Evolutionary conservation across 805 yeast genomes (phyloP), one percentile per base, ranked within the genome.

Genomic region (Wickerhamiella sergipiensis): DNA sequence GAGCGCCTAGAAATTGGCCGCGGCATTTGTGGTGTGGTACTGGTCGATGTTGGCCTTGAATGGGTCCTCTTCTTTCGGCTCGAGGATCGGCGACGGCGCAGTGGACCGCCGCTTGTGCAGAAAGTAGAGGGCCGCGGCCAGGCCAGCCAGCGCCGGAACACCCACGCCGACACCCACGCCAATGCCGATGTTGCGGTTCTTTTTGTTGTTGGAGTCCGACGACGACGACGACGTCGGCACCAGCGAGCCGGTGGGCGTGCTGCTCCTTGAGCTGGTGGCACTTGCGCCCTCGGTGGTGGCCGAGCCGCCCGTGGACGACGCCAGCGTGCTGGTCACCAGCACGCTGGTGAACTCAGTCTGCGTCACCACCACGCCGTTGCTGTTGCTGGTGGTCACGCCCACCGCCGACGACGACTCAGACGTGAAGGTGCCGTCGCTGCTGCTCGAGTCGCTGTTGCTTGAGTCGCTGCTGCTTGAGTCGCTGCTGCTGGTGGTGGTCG

Each of bases 121-220:
- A 49, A 51, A 19, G 53, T 45, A 50, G 46, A 45, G 44, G 38
- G 43, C 48, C 22, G 48, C 59, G 6, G 63, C 65, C n/a, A 67
- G 65, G 5, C 70, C 71, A 42, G 71, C 51, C 2, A 72, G 64
- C n/a, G 80, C 61, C 0, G 89, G 85, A 0, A 80, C 79, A 49
- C 85, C 85, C 13, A 83, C 74, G 50, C 88, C 88, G 6, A 82
- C 81, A 26, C 78, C 81, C 52, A 81, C 80, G 40, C 88, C 88
- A 49, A 81, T 73, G 22, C 82, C 77, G 36, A 81, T 73, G 51
- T 74, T 74, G 50, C 76, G 57, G 50, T 47, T 51, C 40, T 43
- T 57, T 38, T 56, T 43, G 46, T 44, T 43, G 24, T 21, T 10
- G 22, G 43, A 33, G 15, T 10, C 17, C 17, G 47, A 21, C 31